Conservation (phyloP, 2,329 filamentous ascomycete genomes). For the Cryphonectria japonica region DNA sequence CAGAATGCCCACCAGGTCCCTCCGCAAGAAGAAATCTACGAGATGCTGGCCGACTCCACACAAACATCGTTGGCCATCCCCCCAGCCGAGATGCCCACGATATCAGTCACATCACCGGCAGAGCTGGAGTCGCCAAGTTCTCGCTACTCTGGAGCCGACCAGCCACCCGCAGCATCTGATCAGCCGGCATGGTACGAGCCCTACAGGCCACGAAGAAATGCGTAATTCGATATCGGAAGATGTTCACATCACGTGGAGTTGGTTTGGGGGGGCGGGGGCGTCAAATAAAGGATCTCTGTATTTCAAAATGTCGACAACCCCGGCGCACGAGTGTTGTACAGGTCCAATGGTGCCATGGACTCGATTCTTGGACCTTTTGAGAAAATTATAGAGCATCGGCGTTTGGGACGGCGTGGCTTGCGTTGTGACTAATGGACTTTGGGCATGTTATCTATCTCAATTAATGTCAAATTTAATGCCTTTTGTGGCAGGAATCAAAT, state of each 20-base stretch:
- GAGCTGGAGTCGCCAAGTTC: constrained; percentile 9
- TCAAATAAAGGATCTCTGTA: not conserved
- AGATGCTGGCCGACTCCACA: constrained; percentile 25
- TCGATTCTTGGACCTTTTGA: not conserved
- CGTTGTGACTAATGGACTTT: not conserved
- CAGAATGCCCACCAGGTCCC: constrained; percentile 27
- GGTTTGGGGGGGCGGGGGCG: no score
- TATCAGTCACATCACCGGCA: constrained; percentile 26
- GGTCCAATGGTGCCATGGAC: not conserved
- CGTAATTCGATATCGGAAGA: not conserved
- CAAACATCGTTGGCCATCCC: constrained; percentile 7
- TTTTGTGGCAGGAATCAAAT: not conserved
- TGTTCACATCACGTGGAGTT: not conserved
- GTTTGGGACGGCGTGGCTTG: not conserved
- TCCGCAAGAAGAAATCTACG: constrained; percentile 26
- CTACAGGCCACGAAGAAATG: not conserved
- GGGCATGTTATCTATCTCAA: not conserved
- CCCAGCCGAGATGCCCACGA: constrained; percentile 37
- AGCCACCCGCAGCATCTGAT: constrained; percentile 6
- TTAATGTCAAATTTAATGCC: not conserved
- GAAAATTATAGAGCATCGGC: not conserved
- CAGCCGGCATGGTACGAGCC: constrained; percentile 24
- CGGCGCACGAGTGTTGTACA: not conserved
- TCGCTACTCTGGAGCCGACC: constrained; percentile 16
- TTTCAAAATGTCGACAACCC: not conserved